Evolutionary conservation across 75 land plant genomes (phyloP).

Genomic region (Cunninghamia lanceolata): DNA sequence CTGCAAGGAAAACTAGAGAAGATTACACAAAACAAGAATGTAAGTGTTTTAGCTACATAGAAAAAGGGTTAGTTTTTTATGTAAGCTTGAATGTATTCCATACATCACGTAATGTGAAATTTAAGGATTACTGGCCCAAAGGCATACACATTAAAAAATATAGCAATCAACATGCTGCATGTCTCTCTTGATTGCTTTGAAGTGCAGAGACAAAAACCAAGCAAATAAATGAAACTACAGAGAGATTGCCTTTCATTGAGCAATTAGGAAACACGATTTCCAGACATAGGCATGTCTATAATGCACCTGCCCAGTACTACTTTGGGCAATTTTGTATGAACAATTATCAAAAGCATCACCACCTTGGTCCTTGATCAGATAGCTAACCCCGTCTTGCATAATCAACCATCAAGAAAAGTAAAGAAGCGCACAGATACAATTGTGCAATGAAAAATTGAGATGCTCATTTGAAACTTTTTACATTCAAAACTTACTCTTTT

Average conservation of each 20-base stretch:
- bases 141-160: background rate
- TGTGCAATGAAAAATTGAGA: background rate
- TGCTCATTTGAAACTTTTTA: background rate
- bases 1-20: background rate
- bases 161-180: background rate
- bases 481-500: constrained; percentile 42
- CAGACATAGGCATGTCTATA: background rate
- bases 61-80: background rate
- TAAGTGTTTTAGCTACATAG: background rate
- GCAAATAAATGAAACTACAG: background rate
- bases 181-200: background rate
- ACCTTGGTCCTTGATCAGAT: too few relatives aligned
- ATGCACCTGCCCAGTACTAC: background rate
- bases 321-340: background rate
- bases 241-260: background rate
- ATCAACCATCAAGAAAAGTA: background rate
- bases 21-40: background rate
- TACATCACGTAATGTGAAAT: background rate
- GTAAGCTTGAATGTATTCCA: background rate
- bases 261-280: background rate
- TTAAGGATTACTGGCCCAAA: background rate
- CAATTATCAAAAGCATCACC: background rate
- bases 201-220: background rate
- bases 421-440: background rate
- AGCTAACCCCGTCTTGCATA: background rate